Percentiles rank a stretch among this genome's conserved stretches.
Conservation (phyloP, 306 rosid species). For the Notholithocarpus densiflorus region DNA sequence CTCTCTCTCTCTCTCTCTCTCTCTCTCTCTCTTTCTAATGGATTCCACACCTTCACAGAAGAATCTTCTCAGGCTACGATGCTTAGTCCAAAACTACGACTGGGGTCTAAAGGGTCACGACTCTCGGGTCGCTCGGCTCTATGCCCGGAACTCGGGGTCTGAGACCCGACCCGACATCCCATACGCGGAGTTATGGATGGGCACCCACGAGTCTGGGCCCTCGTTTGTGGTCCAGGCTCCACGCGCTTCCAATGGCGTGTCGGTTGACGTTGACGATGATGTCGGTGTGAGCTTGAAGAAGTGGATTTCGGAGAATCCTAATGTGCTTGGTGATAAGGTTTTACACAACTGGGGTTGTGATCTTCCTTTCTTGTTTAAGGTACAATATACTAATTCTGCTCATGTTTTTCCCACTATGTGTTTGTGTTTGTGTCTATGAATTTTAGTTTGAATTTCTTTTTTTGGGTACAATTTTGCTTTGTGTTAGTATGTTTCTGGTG, state of each 20-base stretch:
- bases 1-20: background rate
- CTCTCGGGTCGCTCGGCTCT: conserved; percentile 68
- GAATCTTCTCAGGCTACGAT: conserved; percentile 47
- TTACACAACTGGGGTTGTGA: conserved; percentile 72
- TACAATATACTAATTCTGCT: background rate
- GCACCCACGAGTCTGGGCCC: conserved; percentile 87
- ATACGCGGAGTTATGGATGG: conserved; percentile 95
- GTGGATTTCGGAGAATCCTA: conserved; percentile 68
- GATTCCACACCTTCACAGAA: conserved; percentile 1
- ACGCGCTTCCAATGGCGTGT: conserved; percentile 16
- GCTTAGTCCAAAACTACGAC: conserved; percentile 75
- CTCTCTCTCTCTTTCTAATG: background rate
- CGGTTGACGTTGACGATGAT: conserved; percentile 3
- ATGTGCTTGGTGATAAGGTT: conserved; percentile 66
- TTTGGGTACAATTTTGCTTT: background rate
- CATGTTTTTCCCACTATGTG: background rate
- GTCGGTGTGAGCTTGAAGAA: conserved; percentile 46
- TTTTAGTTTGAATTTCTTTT: background rate
- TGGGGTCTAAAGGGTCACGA: conserved; percentile 68
- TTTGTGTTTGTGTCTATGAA: background rate
- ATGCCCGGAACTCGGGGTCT: conserved; percentile 50
- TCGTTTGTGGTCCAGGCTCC: conserved; percentile 42
- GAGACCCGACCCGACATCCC: conserved; percentile 49
- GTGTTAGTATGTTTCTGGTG: background rate
- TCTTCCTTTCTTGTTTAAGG: conserved; percentile 93